These are phyloP conservation scores for Plasmodium cynomolgi DNA, from an alignment of 169 alveolate genomes.

Conservation along the genomic window DNA sequence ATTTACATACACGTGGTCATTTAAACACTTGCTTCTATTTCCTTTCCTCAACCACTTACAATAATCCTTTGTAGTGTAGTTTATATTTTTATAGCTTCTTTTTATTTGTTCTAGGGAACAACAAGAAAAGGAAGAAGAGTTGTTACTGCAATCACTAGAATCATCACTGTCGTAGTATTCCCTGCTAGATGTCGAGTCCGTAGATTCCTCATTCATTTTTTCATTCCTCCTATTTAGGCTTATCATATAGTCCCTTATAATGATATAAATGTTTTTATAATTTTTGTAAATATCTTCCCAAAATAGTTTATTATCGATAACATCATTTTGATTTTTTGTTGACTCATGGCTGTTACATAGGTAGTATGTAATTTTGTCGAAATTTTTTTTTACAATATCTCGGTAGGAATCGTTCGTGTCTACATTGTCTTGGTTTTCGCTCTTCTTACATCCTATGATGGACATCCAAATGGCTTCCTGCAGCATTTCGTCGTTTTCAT, in stretches of 20 bases:
- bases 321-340: slow-evolving; percentile 49
- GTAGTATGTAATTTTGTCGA: slow-evolving; percentile 43
- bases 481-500: slow-evolving; percentile 66
- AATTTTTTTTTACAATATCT: slow-evolving; percentile 39
- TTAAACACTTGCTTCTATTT: slow-evolving; percentile 49
- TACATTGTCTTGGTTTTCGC: background rate
- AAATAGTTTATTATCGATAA: slow-evolving; percentile 64
- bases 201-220: slow-evolving; percentile 51
- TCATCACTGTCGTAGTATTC: slow-evolving; percentile 52
- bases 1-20: slow-evolving; percentile 65
- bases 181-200: slow-evolving; percentile 26
- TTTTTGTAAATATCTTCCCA: slow-evolving; percentile 72
- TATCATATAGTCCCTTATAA: slow-evolving; percentile 61
- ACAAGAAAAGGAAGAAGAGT: slow-evolving; percentile 49
- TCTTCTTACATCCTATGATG: slow-evolving; percentile 31
- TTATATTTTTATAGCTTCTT: slow-evolving; percentile 38
- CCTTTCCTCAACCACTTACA: slow-evolving; percentile 71
- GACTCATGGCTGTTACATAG: slow-evolving; percentile 59
- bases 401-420: slow-evolving; percentile 24
- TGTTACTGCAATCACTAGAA: slow-evolving; percentile 59
- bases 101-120: slow-evolving; percentile 44
- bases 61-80: slow-evolving; percentile 64
- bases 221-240: slow-evolving; percentile 60
- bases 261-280: slow-evolving; percentile 51
- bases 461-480: slow-evolving; percentile 71